Evolutionary conservation across 2,329 filamentous ascomycete genomes (phyloP), one percentile per base, ranked within the genome.

Genomic region (Pseudogymnoascus sp.): DNA sequence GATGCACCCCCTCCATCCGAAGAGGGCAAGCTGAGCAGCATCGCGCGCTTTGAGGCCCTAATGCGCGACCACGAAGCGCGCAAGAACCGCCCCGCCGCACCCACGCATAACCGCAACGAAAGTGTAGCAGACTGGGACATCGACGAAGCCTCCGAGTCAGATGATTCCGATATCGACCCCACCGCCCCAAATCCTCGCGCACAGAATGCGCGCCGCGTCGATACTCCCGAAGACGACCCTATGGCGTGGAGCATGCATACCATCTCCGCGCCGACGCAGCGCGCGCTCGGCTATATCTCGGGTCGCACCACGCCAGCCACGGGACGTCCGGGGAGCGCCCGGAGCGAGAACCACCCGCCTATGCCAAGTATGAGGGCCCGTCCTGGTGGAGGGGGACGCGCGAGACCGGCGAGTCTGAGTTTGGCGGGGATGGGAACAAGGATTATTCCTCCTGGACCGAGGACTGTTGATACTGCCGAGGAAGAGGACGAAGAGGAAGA

Each of bases 1-100:
- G 74, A 75, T 6, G 77, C 81, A 60, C 68, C 73, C 1, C 38
- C 61, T 7, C 67, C 68, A n/a, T 67, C 64, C 11, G 84, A 84
- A 3, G 84, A 86, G 65, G 84, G 87, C 67, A 86, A 87, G 64
- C 75, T 88, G 14, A 88, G 81, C 67, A 88, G 85, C 0, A 77
- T 88, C 34, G 86, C 85, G 8, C 79, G 84, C 21, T 89, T 88
- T 62, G 86, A 88, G 62, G 85, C 85, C 2, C 72, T 89, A 46
- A 88, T 89, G 86, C 77, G 79, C 21, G 83, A 87, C 67, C 77
- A 77, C 18, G 86, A 88, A 40, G 78, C 81, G 63, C 78, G 63
- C 76, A 75, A 67, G 75, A 76, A 59, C 36, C 65, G 61, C 62
- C 67, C 63, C 63, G 62, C 63, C 34, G 59, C 60, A 56, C 16